These are phyloP conservation scores for Mycotypha africana DNA, from an alignment of 371 early-diverging fungal genomes.

Conservation along the genomic window DNA sequence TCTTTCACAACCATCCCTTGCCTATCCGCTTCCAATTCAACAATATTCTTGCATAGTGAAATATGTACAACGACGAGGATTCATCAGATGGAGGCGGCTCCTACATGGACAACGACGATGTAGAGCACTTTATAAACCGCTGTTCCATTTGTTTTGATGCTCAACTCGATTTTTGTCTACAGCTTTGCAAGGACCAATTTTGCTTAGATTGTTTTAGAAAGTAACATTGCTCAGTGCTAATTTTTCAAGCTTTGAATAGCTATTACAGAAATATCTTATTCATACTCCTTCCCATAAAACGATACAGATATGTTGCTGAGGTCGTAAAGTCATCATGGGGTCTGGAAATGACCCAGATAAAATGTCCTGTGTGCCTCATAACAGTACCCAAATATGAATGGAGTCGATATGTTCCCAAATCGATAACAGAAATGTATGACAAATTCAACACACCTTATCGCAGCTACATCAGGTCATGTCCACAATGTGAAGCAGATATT, in stretches of 20 bases:
- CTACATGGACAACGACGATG: constrained; percentile 24
- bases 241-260: too few species aligned
- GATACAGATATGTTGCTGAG: constrained; percentile 1
- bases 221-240: too few species aligned
- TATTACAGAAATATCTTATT: not conserved
- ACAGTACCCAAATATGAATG: constrained; percentile 45
- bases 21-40: too few species aligned
- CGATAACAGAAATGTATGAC: constrained; percentile 33
- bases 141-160: constrained; percentile 61
- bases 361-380: constrained; percentile 52
- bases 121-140: constrained; percentile 47
- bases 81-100: constrained; percentile 10
- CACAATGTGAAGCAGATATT: constrained; percentile 42
- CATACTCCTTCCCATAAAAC: not conserved
- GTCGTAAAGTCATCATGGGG: constrained; percentile 51
- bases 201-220: constrained; percentile 51
- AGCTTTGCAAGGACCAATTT: constrained; percentile 52
- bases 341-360: constrained; percentile 49
- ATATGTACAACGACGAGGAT: constrained; percentile 16
- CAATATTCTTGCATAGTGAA: not conserved
- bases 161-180: constrained; percentile 48
- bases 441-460: constrained; percentile 53
- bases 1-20: not conserved
- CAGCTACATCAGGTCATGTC: constrained; percentile 45
- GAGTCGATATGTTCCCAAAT: constrained; percentile 30